Evolutionary conservation across 2,329 filamentous ascomycete genomes (phyloP).

Genomic region (Botrytis porri): DNA sequence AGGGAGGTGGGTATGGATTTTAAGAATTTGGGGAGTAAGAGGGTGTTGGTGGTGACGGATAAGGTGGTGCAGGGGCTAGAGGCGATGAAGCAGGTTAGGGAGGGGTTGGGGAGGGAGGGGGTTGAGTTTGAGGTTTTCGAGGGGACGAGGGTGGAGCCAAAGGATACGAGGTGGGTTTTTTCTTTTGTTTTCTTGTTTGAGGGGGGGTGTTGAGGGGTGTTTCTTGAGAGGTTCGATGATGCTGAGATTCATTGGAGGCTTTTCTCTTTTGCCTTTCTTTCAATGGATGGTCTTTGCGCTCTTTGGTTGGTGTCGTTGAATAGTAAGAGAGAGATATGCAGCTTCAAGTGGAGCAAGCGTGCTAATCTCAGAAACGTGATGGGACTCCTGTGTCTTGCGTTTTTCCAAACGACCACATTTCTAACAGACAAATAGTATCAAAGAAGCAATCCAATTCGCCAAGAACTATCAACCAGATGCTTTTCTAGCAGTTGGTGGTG

Average conservation of each 20-base stretch:
- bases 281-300: not conserved
- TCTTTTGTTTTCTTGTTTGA: too few species aligned
- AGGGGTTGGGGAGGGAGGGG: constrained; percentile 74
- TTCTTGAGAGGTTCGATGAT: not conserved
- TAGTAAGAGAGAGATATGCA: not conserved
- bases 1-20: constrained; percentile 98
- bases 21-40: constrained; percentile 81
- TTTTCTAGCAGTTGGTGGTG: constrained; percentile 88
- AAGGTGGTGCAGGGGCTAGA: constrained; percentile 74
- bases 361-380: not conserved
- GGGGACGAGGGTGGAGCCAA: constrained; percentile 81
- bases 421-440: constrained; percentile 56
- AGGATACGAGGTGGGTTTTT: constrained; percentile 75
- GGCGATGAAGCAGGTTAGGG: constrained; percentile 85
- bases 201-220: not conserved
- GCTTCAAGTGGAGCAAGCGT: not conserved
- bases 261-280: not conserved
- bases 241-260: too few species aligned
- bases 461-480: constrained; percentile 81
- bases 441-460: constrained; percentile 83
- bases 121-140: constrained; percentile 80
- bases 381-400: not conserved
- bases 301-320: not conserved
- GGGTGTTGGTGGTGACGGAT: constrained; percentile 91
- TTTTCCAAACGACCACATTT: not conserved